These are phyloP conservation scores for Fraxinus americana DNA, from an alignment of 257 asterid genomes.

Conservation along the genomic window DNA sequence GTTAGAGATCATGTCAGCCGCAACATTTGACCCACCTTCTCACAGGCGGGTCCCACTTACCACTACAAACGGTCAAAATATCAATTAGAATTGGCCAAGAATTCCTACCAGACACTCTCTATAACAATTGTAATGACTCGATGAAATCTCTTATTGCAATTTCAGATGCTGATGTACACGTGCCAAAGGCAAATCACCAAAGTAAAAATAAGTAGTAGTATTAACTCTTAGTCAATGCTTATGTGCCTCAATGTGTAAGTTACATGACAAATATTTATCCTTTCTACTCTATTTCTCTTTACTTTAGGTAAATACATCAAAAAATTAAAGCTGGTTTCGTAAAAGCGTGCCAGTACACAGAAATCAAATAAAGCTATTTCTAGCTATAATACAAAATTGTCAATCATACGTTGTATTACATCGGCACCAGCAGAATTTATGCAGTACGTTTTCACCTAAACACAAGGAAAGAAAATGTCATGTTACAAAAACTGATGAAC, in stretches of 20 bases:
- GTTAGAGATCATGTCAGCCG: too few relatives aligned
- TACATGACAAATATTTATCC: background rate
- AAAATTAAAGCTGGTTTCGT: background rate
- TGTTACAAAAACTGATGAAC: background rate
- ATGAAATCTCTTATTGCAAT: too few relatives aligned
- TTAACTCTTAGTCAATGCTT: background rate
- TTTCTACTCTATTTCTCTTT: background rate
- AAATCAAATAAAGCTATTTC: background rate
- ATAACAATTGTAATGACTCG: too few relatives aligned
- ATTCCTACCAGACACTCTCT: too few relatives aligned
- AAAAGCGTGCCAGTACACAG: background rate
- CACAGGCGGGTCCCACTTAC: too few relatives aligned
- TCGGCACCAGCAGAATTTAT: constrained; percentile 63
- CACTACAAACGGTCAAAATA: too few relatives aligned
- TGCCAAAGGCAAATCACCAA: background rate
- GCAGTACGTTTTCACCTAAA: constrained; percentile 60
- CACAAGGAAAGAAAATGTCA: background rate
- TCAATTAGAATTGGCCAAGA: too few relatives aligned
- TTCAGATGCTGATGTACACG: too few relatives aligned
- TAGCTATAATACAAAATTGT: constrained; percentile 53
- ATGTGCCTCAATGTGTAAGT: background rate
- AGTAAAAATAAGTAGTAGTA: background rate
- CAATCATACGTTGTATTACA: constrained; percentile 72
- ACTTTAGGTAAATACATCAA: background rate
- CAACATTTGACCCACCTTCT: too few relatives aligned